These are phyloP conservation scores for Penicillium bovifimosum DNA, from an alignment of 495 filamentous ascomycete genomes.

Conservation along the genomic window DNA sequence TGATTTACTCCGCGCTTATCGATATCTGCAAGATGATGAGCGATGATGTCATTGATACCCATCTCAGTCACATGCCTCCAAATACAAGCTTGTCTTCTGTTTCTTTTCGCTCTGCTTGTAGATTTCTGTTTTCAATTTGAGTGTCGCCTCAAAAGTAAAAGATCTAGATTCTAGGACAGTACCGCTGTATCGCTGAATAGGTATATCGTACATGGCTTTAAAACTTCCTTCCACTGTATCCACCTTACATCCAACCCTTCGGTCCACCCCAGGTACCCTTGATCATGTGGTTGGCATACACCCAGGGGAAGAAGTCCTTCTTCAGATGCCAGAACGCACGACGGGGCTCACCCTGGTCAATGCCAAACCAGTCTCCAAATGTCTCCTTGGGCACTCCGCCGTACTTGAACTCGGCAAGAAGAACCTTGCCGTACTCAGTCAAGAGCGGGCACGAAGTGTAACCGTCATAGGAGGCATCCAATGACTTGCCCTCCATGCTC, in stretches of 20 bases:
- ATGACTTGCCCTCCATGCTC: conserved; percentile 50
- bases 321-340: conserved; percentile 59
- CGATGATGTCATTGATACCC: conserved; percentile 1
- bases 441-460: conserved; percentile 66
- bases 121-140: too few species aligned
- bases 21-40: not conserved
- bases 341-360: conserved; percentile 52
- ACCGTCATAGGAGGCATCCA: conserved; percentile 52
- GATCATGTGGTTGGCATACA: conserved; percentile 54
- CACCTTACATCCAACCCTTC: conserved; percentile 40
- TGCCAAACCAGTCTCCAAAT: conserved; percentile 50
- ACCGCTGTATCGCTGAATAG: not conserved
- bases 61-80: too few species aligned
- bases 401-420: conserved; percentile 69
- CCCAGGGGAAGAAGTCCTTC: conserved; percentile 70
- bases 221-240: not conserved
- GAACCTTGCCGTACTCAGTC: conserved; percentile 60
- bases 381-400: conserved; percentile 67
- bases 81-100: too few species aligned
- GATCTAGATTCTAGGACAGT: not conserved
- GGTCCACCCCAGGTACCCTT: conserved; percentile 60
- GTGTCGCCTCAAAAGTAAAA: too few species aligned
- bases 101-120: too few species aligned
- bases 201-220: not conserved
- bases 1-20: not conserved